Conservation (phyloP, 306 rosid species). For the Cicer judaicum region DNA sequence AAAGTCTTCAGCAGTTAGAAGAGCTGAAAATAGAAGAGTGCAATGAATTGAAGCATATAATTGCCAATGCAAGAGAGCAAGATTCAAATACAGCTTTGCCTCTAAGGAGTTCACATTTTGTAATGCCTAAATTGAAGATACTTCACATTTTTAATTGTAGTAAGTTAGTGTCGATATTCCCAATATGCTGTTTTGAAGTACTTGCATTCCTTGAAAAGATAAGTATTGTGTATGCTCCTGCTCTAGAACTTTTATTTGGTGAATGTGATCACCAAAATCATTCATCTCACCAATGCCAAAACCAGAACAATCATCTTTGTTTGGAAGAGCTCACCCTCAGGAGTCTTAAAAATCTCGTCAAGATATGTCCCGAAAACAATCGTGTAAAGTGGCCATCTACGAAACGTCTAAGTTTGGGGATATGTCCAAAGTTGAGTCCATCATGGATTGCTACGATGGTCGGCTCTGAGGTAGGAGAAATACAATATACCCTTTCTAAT, state of each 20-base stretch:
- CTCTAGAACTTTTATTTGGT: slow-evolving; percentile 10
- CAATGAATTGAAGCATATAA: background rate
- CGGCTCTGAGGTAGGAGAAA: background rate
- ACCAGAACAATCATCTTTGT: background rate
- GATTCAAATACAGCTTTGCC: background rate
- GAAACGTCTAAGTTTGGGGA: background rate
- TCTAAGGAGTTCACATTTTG: background rate
- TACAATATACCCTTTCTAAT: background rate
- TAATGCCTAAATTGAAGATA: slow-evolving; percentile 5
- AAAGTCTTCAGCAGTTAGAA: slow-evolving; percentile 2
- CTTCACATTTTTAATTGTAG: background rate
- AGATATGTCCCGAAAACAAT: background rate
- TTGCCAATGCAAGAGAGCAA: background rate
- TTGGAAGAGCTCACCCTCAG: background rate
- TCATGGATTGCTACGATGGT: background rate
- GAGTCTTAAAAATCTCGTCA: background rate
- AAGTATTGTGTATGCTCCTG: rapidly evolving
- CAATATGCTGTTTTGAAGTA: background rate
- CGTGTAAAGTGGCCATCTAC: background rate
- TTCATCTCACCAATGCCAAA: background rate
- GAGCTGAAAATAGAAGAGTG: background rate
- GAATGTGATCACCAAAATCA: background rate
- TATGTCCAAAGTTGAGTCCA: background rate
- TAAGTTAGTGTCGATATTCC: background rate
- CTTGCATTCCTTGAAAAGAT: background rate